These are phyloP conservation scores for Taphrina wiesneri DNA, from an alignment of 1,139 yeast species.

Conservation along the genomic window DNA sequence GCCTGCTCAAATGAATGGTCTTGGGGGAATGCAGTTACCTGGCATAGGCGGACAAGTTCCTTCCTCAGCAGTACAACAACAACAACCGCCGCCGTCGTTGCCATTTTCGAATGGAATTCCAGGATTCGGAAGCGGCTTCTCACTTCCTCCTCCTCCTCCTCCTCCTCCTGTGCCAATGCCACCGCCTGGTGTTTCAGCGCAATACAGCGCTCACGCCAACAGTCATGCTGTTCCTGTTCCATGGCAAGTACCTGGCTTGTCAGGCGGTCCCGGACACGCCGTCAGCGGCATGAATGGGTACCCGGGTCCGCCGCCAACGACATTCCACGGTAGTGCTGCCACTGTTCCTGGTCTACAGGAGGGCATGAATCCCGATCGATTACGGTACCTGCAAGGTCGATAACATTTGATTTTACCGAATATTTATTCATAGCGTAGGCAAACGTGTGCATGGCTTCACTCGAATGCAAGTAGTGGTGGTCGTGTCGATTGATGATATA, in stretches of 20 bases:
- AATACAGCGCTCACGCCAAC: too few relatives aligned
- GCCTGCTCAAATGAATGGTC: conserved; percentile 7
- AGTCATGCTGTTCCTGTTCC: background rate
- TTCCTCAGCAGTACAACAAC: conserved; percentile 1
- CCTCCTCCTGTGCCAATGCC: background rate
- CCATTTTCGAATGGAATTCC: conserved; percentile 2
- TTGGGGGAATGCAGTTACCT: conserved; percentile 7
- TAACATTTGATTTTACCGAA: background rate
- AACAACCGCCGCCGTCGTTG: background rate
- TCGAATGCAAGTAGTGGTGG: too few relatives aligned
- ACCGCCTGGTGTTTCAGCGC: too few relatives aligned
- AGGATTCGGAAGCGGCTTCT: conserved; percentile 12
- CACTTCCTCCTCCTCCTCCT: background rate
- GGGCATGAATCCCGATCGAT: conserved; percentile 28
- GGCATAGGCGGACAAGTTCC: conserved; percentile 22
- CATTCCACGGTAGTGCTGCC: background rate
- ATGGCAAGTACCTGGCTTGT: conserved; percentile 17
- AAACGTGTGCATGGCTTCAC: background rate
- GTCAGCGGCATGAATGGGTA: background rate
- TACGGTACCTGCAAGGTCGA: conserved; percentile 9
- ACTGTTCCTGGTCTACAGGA: conserved; percentile 13
- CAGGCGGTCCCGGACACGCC: conserved; percentile 2
- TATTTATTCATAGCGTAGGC: background rate
- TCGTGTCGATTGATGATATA: too few relatives aligned
- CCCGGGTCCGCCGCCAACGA: conserved; percentile 11